phyloP scores from a whole-genome alignment of 371 early-diverging fungal species.

The Syncephalis fuscata region DNA sequence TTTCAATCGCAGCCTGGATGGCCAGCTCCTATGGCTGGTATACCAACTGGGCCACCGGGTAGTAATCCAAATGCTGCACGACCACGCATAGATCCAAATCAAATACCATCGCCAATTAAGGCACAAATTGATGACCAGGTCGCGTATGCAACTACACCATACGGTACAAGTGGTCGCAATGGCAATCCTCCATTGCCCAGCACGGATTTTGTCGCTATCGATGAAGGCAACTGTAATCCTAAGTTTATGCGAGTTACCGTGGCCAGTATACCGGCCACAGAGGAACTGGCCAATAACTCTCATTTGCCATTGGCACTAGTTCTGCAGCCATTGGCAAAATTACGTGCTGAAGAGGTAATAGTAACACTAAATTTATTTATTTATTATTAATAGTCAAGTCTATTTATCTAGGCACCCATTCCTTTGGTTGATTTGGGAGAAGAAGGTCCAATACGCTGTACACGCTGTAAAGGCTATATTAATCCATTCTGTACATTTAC shows the following conservation, averaged over 20 bases:
- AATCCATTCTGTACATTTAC: slow-evolving; percentile 78
- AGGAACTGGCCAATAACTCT: slow-evolving; percentile 55
- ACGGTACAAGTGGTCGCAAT: slow-evolving; percentile 44
- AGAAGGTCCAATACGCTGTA: slow-evolving; percentile 81
- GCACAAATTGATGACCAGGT: slow-evolving; percentile 66
- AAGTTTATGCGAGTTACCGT: slow-evolving; percentile 79
- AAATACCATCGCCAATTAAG: slow-evolving; percentile 79
- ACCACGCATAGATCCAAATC: slow-evolving; percentile 77
- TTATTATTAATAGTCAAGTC: slow-evolving; percentile 24
- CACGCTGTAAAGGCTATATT: slow-evolving; percentile 85
- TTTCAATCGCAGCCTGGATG: too few species aligned
- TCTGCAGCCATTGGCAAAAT: slow-evolving; percentile 80
- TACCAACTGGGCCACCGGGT: slow-evolving; percentile 19
- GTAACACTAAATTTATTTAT: slow-evolving; percentile 7
- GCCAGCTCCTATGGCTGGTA: slow-evolving; percentile 18
- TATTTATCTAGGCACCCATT: slow-evolving; percentile 34
- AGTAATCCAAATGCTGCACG: slow-evolving; percentile 26
- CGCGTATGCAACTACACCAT: slow-evolving; percentile 35
- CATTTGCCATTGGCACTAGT: slow-evolving; percentile 73
- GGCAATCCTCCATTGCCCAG: slow-evolving; percentile 56
- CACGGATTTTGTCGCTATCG: slow-evolving; percentile 59
- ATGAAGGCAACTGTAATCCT: slow-evolving; percentile 92
- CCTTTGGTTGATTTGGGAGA: slow-evolving; percentile 81
- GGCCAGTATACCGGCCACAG: slow-evolving; percentile 61
- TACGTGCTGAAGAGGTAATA: slow-evolving; percentile 48